phyloP scores from a whole-genome alignment of 2,329 filamentous ascomycete species.

The Colletotrichum chlorophyti region DNA sequence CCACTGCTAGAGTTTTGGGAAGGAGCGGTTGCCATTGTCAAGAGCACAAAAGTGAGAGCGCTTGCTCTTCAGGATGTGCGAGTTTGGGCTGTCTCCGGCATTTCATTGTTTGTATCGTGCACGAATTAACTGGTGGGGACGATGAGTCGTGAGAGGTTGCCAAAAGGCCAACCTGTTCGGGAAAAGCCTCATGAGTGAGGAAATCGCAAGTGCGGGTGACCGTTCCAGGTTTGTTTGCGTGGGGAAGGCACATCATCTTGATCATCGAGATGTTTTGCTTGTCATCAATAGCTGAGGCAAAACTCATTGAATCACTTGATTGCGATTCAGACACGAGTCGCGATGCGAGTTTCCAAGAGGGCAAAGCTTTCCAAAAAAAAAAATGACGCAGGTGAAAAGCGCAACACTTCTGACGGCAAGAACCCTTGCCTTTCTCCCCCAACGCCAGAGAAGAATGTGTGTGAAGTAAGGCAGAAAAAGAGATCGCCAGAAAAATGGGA shows the following conservation, averaged over 20 bases:
- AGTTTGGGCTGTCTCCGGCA: background rate
- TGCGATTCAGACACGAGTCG: background rate
- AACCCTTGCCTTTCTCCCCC: background rate
- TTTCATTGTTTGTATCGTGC: too few relatives aligned
- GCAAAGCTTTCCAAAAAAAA: background rate
- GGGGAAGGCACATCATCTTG: background rate
- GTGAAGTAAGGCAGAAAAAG: constrained; percentile 6
- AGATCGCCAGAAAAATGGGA: constrained; percentile 29
- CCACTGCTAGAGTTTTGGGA: background rate
- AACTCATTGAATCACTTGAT: constrained; percentile 20
- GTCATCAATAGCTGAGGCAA: background rate
- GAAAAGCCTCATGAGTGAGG: too few relatives aligned
- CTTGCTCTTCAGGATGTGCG: constrained; percentile 9
- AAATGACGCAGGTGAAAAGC: constrained; percentile 14
- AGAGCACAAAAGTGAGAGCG: background rate
- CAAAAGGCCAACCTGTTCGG: too few relatives aligned
- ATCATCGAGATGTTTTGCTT: background rate
- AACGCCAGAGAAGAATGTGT: too few relatives aligned
- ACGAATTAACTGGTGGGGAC: background rate
- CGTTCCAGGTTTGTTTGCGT: background rate
- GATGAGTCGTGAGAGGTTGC: too few relatives aligned
- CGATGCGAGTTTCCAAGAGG: background rate
- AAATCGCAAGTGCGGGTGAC: background rate
- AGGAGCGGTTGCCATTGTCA: background rate
- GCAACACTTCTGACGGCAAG: background rate